A percentile compares a stretch with the other conserved stretches of the same genome.
These are phyloP conservation scores for Tetrapisispora taiwanensis DNA, from an alignment of 805 yeast genomes.

Conservation along the genomic window DNA sequence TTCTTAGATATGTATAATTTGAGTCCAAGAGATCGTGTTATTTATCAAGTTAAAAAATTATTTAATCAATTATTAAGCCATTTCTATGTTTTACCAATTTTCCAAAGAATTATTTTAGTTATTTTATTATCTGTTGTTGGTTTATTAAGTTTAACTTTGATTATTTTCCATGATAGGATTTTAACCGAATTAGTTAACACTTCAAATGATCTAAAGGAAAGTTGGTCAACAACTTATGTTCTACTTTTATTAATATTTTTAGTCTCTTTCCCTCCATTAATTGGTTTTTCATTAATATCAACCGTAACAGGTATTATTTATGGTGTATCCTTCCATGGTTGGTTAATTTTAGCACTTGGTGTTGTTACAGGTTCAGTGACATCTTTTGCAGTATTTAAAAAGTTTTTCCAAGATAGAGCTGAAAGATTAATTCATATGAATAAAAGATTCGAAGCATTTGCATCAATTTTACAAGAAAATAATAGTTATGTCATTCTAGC, in stretches of 20 bases:
- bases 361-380: constrained; percentile 63
- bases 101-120: constrained; percentile 17
- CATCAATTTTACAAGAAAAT: constrained; percentile 61
- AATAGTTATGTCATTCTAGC: constrained; percentile 58
- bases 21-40: constrained; percentile 26
- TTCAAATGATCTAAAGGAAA: constrained; percentile 37
- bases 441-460: constrained; percentile 60
- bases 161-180: constrained; percentile 22
- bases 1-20: constrained; percentile 26
- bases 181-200: constrained; percentile 29
- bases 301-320: constrained; percentile 69
- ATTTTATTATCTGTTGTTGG: constrained; percentile 9
- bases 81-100: constrained; percentile 12
- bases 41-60: constrained; percentile 12
- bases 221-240: constrained; percentile 34
- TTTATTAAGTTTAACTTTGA: constrained; percentile 11
- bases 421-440: constrained; percentile 48
- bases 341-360: constrained; percentile 62
- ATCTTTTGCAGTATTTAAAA: constrained; percentile 63
- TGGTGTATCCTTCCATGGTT: constrained; percentile 66
- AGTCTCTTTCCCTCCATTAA: constrained; percentile 83
- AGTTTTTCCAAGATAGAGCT: constrained; percentile 48
- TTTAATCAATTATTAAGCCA: constrained; percentile 8
- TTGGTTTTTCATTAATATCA: constrained; percentile 68
- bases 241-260: constrained; percentile 45